Evolutionary conservation across 768 basidiomycete species (phyloP).

Genomic region (Tephrocybe rancida): DNA sequence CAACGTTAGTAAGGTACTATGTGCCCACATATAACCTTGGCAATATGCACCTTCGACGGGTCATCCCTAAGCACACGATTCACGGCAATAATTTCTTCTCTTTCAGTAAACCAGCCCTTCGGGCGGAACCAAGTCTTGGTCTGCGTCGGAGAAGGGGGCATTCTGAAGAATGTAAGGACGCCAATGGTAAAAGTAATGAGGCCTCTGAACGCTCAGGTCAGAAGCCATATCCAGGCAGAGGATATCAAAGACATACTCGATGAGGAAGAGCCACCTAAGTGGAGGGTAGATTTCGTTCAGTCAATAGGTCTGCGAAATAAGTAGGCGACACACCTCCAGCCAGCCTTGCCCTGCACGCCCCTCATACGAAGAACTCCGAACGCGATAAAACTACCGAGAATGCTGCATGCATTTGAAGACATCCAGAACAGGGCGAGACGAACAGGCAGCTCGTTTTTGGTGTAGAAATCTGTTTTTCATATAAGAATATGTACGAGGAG

Average conservation of each 20-base stretch:
- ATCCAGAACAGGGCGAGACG: slow-evolving; percentile 61
- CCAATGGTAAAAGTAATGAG: slow-evolving; percentile 56
- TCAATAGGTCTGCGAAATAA: not conserved
- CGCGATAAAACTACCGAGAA: slow-evolving; percentile 57
- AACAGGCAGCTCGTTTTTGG: slow-evolving; percentile 57
- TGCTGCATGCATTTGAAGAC: slow-evolving; percentile 44
- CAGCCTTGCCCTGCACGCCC: slow-evolving; percentile 51
- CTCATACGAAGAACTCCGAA: slow-evolving; percentile 64
- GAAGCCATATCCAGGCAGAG: not conserved
- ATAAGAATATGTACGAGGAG: not conserved
- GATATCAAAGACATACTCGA: slow-evolving; percentile 37
- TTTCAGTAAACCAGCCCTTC: slow-evolving; percentile 65
- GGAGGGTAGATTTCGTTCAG: not conserved
- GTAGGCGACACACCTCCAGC: slow-evolving; percentile 41
- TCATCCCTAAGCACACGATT: slow-evolving; percentile 65
- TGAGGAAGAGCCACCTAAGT: slow-evolving; percentile 53
- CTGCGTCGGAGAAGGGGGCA: slow-evolving; percentile 64
- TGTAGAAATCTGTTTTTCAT: slow-evolving; percentile 51
- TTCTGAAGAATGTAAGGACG: slow-evolving; percentile 53
- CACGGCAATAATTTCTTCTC: slow-evolving; percentile 63
- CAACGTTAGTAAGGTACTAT: not conserved
- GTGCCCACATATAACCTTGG: too few relatives aligned
- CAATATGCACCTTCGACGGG: slow-evolving; percentile 48
- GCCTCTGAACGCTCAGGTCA: slow-evolving; percentile 29
- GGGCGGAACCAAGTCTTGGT: slow-evolving; percentile 59